Evolutionary conservation across 805 yeast genomes (phyloP), one percentile per base, ranked within the genome.

Genomic region (Candida tammaniensis): DNA sequence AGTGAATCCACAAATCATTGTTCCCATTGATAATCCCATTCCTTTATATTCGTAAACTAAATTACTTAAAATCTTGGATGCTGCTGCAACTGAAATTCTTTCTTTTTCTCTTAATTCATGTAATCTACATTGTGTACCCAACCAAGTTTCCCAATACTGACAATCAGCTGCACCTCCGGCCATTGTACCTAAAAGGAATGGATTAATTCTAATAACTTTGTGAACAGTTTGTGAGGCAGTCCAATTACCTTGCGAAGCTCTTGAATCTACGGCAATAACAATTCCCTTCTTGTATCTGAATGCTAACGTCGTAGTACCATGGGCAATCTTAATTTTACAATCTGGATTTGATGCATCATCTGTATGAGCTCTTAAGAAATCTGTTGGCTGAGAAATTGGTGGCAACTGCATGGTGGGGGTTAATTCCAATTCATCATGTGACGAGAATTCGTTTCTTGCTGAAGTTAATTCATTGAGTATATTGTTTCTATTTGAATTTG

Each of bases 91-190:
- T 4, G 93, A 79, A 47, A 93, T 93, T 51, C 98, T 78, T 64
- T 88, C 91, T 64, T 91, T 89, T 60, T 91, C 93, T 57, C 96
- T 78, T 53, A 93, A 74, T 61, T 93, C 98, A 61, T 89, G 95
- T 52, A 93, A 66, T 54, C 98, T 74, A 69, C 98, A 91, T 65
- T 93, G 97, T 12, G 95, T 71, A 43, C 98, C 98, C 41, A 93
- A 74, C 98, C 98, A 93, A 23, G 97, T 86, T 67, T 93, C 98
- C 98, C 98, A 93, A 64, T 73, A 93, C 62, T 93, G 98, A 72
- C 98, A 93, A 66, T 93, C 98, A 20, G 98, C 98, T 31, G 98
- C 98, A 70, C 98, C 98, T 66, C 98, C 98, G 21, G 98, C 98
- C 96, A 93, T 81, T 14, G 98, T 93, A 46, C 98, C 98, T 51